Percentiles rank a stretch among this genome's conserved stretches.
Conservation (phyloP, 2,329 filamentous ascomycete genomes). For the Aspergillus neotritici region DNA sequence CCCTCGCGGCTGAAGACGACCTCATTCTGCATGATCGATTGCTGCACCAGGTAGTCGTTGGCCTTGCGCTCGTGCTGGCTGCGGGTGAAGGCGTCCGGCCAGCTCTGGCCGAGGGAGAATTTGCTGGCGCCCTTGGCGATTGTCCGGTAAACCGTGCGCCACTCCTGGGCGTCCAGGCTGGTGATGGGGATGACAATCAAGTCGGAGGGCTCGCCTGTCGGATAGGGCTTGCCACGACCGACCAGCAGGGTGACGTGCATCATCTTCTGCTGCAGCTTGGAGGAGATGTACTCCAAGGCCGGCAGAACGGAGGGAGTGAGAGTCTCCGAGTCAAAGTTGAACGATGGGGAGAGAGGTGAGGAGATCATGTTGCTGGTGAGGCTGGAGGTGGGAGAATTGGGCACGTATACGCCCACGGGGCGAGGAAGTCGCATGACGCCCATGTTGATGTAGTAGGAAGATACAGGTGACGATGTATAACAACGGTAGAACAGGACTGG, state of each 20-base stretch:
- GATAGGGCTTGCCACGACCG: slow-evolving; percentile 35
- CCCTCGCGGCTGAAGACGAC: slow-evolving; percentile 42
- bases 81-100: slow-evolving; percentile 35
- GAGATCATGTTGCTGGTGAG: slow-evolving; percentile 40
- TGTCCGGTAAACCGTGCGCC: slow-evolving; percentile 29
- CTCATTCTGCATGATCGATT: slow-evolving; percentile 42
- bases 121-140: slow-evolving; percentile 34
- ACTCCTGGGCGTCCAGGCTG: slow-evolving; percentile 25
- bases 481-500: no score
- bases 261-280: slow-evolving; percentile 34
- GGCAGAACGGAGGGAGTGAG: slow-evolving; percentile 33
- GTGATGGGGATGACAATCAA: slow-evolving; percentile 36
- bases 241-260: slow-evolving; percentile 39
- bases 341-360: slow-evolving; percentile 34
- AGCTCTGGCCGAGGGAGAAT: slow-evolving; percentile 34
- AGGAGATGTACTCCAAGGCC: slow-evolving; percentile 39
- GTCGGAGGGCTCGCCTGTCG: slow-evolving; percentile 34
- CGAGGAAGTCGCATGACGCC: slow-evolving; percentile 33
- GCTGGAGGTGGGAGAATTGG: slow-evolving; percentile 28
- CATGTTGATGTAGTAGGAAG: slow-evolving; percentile 18
- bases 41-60: slow-evolving; percentile 38
- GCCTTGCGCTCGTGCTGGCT: slow-evolving; percentile 31
- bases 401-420: slow-evolving; percentile 32
- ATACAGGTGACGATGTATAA: background rate
- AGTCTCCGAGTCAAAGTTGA: slow-evolving; percentile 35